Evolutionary conservation across 1,284 basidiomycete genomes (phyloP), one percentile per base, ranked within the genome.

Genomic region (Rhodotorula sp.): DNA sequence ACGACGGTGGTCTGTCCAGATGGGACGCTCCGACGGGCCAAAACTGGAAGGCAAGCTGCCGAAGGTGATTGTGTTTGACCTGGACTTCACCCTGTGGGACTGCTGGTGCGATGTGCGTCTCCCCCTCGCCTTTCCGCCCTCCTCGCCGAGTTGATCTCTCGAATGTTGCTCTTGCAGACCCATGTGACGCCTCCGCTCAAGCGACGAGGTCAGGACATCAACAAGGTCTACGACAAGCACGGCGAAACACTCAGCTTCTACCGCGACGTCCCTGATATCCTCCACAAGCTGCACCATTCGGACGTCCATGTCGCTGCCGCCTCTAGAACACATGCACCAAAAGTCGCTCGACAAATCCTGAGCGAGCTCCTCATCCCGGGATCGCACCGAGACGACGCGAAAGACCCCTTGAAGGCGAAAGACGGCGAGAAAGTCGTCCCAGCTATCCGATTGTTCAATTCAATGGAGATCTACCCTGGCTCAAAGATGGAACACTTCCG

Each of bases 391-490:
- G n/a, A 56, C 32, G 55, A 51, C 13, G 51, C 29, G 1, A 53
- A 59, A 10, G 61, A 72, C 39, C 82, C 83, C 1, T 79, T 82
- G 2, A 76, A 77, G 30, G 82, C 81, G 20, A 24, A 49, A 3
- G 81, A 77, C 32, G 75, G 78, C n/a, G 80, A 83, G 15, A 61
- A 49, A 13, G 27, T 44, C 39, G 81, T 83, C 17, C 80, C 81
- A 44, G 89, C 90, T 0, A 84, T 87, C 65, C 81, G 84, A 20
- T 89, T 89, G 74, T 92, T 95, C 78, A 86, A 91, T 77, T 86
- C 90, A 72, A 80, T 88, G 68, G 90, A 94, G 78, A 92, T 94
- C 79, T 94, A 92, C 76, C 90, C 91, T 15, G 89, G 89, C 86
- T 72, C 46, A 72, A 65, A 64, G 59, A 57, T 58, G 70, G 83